These are phyloP conservation scores for Stenocarpella maydis DNA, from an alignment of 2,329 filamentous ascomycete species.

Conservation along the genomic window DNA sequence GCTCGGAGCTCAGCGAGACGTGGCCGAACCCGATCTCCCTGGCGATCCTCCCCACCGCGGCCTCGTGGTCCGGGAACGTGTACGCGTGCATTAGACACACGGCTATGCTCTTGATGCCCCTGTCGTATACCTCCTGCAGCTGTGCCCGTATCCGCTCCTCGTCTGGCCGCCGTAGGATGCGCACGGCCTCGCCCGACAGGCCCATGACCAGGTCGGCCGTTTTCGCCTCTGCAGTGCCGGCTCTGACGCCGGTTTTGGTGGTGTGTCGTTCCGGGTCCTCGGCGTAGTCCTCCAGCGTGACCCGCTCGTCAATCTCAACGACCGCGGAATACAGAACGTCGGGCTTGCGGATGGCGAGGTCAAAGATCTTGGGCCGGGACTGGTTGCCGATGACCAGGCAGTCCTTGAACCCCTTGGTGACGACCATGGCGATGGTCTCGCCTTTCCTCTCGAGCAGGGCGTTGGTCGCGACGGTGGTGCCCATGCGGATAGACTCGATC, in stretches of 20 bases:
- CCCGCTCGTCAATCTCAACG: slow-evolving; percentile 89
- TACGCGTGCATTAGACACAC: slow-evolving; percentile 94
- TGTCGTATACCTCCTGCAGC: slow-evolving; percentile 72
- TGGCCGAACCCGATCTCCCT: slow-evolving; percentile 83
- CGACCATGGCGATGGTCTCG: slow-evolving; percentile 85
- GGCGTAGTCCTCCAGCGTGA: slow-evolving; percentile 90
- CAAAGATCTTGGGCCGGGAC: slow-evolving; percentile 88
- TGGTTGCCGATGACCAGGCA: slow-evolving; percentile 92
- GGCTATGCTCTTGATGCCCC: slow-evolving; percentile 81
- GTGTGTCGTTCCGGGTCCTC: slow-evolving; percentile 77
- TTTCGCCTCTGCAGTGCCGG: slow-evolving; percentile 55
- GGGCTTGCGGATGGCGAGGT: slow-evolving; percentile 85
- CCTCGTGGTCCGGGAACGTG: slow-evolving; percentile 88
- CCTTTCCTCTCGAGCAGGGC: slow-evolving; percentile 90
- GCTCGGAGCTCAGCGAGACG: slow-evolving; percentile 80
- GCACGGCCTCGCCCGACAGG: slow-evolving; percentile 76
- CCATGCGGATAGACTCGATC: slow-evolving; percentile 95
- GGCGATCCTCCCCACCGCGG: slow-evolving; percentile 77
- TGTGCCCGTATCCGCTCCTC: slow-evolving; percentile 64
- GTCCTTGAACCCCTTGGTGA: slow-evolving; percentile 88
- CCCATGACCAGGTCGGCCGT: slow-evolving; percentile 71
- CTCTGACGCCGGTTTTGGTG: slow-evolving; percentile 62
- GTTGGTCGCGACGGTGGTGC: slow-evolving; percentile 93
- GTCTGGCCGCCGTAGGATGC: slow-evolving; percentile 71
- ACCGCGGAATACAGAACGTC: slow-evolving; percentile 87